These are phyloP conservation scores for Panicum hallii DNA, from an alignment of 202 grass and related monocot species.

Conservation along the genomic window DNA sequence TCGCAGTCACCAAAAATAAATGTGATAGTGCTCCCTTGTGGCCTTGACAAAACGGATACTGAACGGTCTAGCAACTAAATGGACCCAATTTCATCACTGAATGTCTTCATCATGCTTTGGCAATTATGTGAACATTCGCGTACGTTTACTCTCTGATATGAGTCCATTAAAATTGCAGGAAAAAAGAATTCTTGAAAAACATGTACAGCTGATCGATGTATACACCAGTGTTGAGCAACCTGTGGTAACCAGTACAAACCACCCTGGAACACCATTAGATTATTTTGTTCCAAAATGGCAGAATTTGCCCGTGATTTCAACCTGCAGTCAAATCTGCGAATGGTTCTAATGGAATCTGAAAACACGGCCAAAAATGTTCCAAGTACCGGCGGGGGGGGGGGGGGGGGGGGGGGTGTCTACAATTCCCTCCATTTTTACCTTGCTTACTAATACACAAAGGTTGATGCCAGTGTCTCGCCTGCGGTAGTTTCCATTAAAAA, in stretches of 20 bases:
- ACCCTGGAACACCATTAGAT: neutral
- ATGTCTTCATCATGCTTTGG: no score
- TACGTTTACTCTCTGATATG: no score
- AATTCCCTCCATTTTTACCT: no score
- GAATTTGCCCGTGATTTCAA: neutral
- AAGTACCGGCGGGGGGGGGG: neutral
- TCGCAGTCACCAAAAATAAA: no score
- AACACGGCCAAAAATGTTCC: neutral
- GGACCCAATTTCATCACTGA: no score
- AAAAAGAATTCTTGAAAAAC: neutral
- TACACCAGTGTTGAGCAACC: neutral
- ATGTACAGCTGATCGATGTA: neutral
- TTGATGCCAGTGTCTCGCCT: neutral
- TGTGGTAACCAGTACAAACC: neutral
- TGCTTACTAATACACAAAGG: neutral
- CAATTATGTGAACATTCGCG: no score
- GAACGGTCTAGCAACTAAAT: no score
- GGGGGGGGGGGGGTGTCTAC: no score
- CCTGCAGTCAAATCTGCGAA: neutral
- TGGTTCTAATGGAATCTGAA: neutral
- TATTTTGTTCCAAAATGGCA: neutral
- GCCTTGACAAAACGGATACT: no score
- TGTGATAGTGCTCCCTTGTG: no score
- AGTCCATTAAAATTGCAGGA: neutral
- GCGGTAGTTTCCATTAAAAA: neutral